phyloP scores from a whole-genome alignment of 2,329 filamentous ascomycete genomes.

The Bertia moriformis region DNA sequence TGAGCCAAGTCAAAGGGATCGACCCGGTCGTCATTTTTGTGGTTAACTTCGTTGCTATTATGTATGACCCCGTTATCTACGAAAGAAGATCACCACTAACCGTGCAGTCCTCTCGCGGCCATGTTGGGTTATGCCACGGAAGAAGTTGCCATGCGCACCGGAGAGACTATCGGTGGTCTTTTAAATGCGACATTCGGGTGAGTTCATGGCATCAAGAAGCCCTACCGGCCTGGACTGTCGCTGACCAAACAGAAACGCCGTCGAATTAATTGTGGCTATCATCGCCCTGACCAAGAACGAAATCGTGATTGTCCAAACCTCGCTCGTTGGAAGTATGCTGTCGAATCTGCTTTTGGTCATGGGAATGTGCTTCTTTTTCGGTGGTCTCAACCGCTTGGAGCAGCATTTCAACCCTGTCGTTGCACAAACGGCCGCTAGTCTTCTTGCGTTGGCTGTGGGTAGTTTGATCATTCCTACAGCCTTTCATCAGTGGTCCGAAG shows the following conservation, averaged over 20 bases:
- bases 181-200: slow-evolving; percentile 82
- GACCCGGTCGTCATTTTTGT: slow-evolving; percentile 58
- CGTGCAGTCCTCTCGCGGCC: slow-evolving; percentile 53
- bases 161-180: slow-evolving; percentile 75
- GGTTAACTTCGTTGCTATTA: slow-evolving; percentile 86
- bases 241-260: slow-evolving; percentile 66
- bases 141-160: slow-evolving; percentile 67
- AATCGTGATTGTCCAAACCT: slow-evolving; percentile 80
- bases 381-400: slow-evolving; percentile 62
- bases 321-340: slow-evolving; percentile 77
- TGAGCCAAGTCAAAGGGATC: slow-evolving; percentile 50
- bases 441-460: slow-evolving; percentile 66
- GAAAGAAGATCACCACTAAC: neutral
- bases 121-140: slow-evolving; percentile 82
- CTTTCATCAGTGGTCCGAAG: slow-evolving; percentile 46
- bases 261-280: slow-evolving; percentile 77
- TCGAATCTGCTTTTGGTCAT: slow-evolving; percentile 80
- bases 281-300: slow-evolving; percentile 64
- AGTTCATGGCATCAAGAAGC: slow-evolving; percentile 14
- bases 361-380: slow-evolving; percentile 86
- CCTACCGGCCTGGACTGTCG: neutral
- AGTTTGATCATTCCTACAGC: slow-evolving; percentile 82
- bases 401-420: slow-evolving; percentile 89
- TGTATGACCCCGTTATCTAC: slow-evolving; percentile 21
- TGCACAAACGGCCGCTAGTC: slow-evolving; percentile 72